Evolutionary conservation across 2,329 filamentous ascomycete genomes (phyloP), one percentile per base, ranked within the genome.

Genomic region (Fusarium ambrosium): DNA sequence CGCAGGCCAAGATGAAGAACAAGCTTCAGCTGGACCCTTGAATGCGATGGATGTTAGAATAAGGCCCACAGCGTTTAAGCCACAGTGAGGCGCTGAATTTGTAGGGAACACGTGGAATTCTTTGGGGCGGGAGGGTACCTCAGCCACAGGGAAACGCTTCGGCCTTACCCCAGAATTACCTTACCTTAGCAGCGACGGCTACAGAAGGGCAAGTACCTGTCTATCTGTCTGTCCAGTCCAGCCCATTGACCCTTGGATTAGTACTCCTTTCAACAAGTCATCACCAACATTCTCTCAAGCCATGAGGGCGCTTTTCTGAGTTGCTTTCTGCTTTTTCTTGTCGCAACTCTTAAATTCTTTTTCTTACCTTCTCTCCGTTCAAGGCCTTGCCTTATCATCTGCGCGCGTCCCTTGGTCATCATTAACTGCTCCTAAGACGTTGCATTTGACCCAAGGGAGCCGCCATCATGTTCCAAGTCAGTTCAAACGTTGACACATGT

Each of bases 401-500:
- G 59, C 43, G 53, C 67, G 70, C 69, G 66, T 73, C 73, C 70
- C 73, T 75, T 71, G 70, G 73, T 59, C 68, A 39, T 60, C 45
- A 24, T 43, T 34, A 24, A 36, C 43, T 62, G 58, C 64, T 66
- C 61, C 18, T 29, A 51, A 75, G 73, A 73, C 70, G 61, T 51
- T 63, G 73, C 62, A 65, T 32, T 37, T 64, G 73, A 71, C 70
- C 66, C 62, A 69, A 75, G 73, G 73, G 70, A 72, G 73, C 64
- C 60, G 69, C 63, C 69, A 76, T 64, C 72, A 82, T 82, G 80
- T 81, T 82, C 63, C 81, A 82, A 73, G 81, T 82, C 32, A 71
- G 81, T 78, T 55, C 43, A 43, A 27, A 24, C 45, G 32, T 53
- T 59, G 53, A 29, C 9, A 45, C 36, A 14, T 36, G 45, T 16